Conservation (phyloP, 805 yeast genomes). For the Wickerhamomyces ciferrii region DNA sequence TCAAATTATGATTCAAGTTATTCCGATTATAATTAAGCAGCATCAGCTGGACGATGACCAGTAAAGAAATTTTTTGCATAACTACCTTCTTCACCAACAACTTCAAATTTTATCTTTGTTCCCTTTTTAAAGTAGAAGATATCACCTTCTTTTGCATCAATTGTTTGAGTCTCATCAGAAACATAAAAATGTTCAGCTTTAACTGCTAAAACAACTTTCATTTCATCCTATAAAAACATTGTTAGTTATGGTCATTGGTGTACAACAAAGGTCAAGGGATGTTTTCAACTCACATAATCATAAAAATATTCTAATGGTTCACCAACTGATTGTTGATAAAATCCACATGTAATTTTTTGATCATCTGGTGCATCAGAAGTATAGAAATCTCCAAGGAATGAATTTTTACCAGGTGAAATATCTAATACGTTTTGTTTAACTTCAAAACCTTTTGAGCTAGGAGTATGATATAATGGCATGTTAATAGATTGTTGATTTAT, state of each 20-base stretch:
- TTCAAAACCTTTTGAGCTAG: constrained; percentile 46
- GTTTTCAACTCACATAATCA: constrained; percentile 35
- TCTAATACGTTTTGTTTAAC: constrained; percentile 48
- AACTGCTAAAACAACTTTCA: constrained; percentile 64
- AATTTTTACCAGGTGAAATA: constrained; percentile 61
- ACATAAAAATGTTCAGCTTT: constrained; percentile 56
- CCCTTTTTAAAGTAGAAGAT: constrained; percentile 66
- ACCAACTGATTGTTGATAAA: constrained; percentile 65
- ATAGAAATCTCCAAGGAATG: constrained; percentile 64
- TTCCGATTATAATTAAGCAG: constrained; percentile 18
- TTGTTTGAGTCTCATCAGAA: constrained; percentile 58
- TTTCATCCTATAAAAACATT: constrained; percentile 50
- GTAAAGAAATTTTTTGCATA: constrained; percentile 62
- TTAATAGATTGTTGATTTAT: constrained; percentile 9
- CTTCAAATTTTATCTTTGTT: constrained; percentile 60
- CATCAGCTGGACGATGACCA: constrained; percentile 50
- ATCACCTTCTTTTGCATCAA: constrained; percentile 57
- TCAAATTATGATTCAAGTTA: no score
- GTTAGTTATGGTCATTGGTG: no score
- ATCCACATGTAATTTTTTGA: constrained; percentile 59
- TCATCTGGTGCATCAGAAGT: constrained; percentile 57
- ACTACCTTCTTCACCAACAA: constrained; percentile 36
- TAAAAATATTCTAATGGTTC: constrained; percentile 64
- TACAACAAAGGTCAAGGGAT: no score
- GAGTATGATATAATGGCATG: constrained; percentile 53